Percentiles rank a stretch among this genome's conserved stretches.
phyloP scores from a whole-genome alignment of 2,329 filamentous ascomycete genomes.

The Epicoccum sorghinum region DNA sequence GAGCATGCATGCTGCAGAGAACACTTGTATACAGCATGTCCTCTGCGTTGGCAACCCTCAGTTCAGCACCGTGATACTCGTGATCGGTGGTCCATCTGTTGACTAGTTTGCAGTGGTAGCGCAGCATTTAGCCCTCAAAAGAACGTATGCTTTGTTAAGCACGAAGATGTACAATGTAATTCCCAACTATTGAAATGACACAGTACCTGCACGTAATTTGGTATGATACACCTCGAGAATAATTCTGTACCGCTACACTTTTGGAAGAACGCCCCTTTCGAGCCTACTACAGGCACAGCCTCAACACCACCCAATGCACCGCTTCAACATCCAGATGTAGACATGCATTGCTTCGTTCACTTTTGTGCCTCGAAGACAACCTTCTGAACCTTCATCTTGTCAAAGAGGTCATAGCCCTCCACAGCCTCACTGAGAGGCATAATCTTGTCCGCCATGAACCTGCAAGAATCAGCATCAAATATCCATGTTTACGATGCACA shows the following conservation, averaged over 20 bases:
- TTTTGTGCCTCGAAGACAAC: slow-evolving; percentile 56
- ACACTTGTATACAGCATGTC: neutral
- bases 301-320: slow-evolving; percentile 7
- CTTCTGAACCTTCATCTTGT: slow-evolving; percentile 61
- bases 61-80: too few relatives aligned
- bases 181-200: too few relatives aligned
- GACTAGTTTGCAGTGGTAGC: too few relatives aligned
- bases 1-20: neutral
- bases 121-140: too few relatives aligned
- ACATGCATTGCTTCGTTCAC: slow-evolving; percentile 22
- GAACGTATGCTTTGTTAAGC: too few relatives aligned
- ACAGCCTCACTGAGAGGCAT: slow-evolving; percentile 58
- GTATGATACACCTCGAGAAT: too few relatives aligned
- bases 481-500: neutral
- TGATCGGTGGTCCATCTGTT: too few relatives aligned
- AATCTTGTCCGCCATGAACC: slow-evolving; percentile 60
- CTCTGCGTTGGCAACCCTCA: neutral
- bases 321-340: neutral
- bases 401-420: slow-evolving; percentile 60
- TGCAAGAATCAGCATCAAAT: slow-evolving; percentile 20
- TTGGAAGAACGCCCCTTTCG: neutral
- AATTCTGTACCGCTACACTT: neutral
- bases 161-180: too few relatives aligned
- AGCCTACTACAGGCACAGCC: neutral
- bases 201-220: too few relatives aligned